Conservation (phyloP, 23 red algal species). For the Gracilaria gracilis region DNA sequence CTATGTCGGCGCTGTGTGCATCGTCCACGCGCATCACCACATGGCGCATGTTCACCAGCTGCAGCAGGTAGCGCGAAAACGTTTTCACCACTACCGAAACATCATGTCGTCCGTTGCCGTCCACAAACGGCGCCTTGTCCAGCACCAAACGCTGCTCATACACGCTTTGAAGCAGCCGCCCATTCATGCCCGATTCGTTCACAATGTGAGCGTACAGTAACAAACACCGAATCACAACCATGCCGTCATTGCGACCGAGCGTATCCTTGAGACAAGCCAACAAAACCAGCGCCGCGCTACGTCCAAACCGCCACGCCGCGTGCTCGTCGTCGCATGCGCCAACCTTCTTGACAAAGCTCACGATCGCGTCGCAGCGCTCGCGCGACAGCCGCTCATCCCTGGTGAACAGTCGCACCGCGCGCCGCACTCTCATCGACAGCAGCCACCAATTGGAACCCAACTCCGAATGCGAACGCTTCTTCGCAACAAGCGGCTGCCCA, state of each 20-base stretch:
- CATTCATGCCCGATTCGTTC: not conserved
- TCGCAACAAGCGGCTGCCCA: too few relatives aligned
- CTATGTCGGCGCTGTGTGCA: not conserved
- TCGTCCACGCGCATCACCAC: not conserved
- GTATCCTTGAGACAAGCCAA: not conserved
- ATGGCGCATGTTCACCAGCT: constrained; percentile 1
- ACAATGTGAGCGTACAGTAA: not conserved
- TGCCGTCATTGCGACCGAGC: not conserved
- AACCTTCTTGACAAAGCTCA: not conserved
- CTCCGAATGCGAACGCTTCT: too few relatives aligned
- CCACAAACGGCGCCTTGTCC: constrained; percentile 1
- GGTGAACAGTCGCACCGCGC: too few relatives aligned
- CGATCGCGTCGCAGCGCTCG: not conserved
- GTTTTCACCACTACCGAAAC: not conserved
- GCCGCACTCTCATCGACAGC: too few relatives aligned
- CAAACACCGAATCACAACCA: not conserved
- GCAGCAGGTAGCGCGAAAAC: not conserved
- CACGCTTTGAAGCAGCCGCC: not conserved
- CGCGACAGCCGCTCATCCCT: too few relatives aligned
- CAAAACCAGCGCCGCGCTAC: not conserved
- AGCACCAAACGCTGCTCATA: not conserved
- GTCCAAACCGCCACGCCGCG: not conserved
- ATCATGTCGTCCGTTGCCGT: not conserved
- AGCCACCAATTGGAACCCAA: too few relatives aligned
- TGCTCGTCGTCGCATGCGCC: not conserved